phyloP scores from a whole-genome alignment of 2,329 filamentous ascomycete genomes.

The Lanzia echinophila region DNA sequence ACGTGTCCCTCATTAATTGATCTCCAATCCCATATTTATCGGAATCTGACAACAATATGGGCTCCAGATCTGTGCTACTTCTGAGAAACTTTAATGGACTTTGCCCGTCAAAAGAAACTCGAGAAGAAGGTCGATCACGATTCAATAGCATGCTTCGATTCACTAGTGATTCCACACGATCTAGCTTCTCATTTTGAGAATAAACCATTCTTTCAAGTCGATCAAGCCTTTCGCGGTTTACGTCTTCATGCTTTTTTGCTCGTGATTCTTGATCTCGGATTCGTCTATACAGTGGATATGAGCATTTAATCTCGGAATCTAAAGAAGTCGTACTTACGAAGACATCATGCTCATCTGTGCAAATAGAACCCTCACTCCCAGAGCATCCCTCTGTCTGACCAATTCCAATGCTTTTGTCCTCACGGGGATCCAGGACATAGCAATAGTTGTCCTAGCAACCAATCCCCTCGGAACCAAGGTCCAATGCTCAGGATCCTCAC shows the following conservation, averaged over 20 bases:
- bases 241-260: slow-evolving; percentile 17
- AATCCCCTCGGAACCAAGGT: slow-evolving; percentile 34
- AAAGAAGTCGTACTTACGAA: slow-evolving; percentile 29
- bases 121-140: slow-evolving; percentile 1
- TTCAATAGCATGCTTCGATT: slow-evolving; percentile 19
- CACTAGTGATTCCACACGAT: slow-evolving; percentile 20
- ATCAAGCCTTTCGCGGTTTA: slow-evolving; percentile 16
- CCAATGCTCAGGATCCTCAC: slow-evolving; percentile 30
- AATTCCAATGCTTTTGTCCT: slow-evolving; percentile 40
- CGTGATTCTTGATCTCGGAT: slow-evolving; percentile 22
- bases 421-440: slow-evolving; percentile 40
- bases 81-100: not conserved
- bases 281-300: slow-evolving; percentile 15
- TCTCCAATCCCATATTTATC: no score
- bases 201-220: slow-evolving; percentile 17
- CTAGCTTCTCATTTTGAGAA: slow-evolving; percentile 22
- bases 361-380: slow-evolving; percentile 41
- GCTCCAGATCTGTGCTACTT: not conserved
- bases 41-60: not conserved
- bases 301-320: not conserved
- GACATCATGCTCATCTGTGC: slow-evolving; percentile 44
- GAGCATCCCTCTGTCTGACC: slow-evolving; percentile 39
- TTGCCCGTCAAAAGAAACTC: not conserved
- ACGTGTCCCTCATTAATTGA: no score
- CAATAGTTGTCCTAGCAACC: slow-evolving; percentile 35